Conservation (phyloP, 78 protist species). For the Dictyostelium purpureum region DNA sequence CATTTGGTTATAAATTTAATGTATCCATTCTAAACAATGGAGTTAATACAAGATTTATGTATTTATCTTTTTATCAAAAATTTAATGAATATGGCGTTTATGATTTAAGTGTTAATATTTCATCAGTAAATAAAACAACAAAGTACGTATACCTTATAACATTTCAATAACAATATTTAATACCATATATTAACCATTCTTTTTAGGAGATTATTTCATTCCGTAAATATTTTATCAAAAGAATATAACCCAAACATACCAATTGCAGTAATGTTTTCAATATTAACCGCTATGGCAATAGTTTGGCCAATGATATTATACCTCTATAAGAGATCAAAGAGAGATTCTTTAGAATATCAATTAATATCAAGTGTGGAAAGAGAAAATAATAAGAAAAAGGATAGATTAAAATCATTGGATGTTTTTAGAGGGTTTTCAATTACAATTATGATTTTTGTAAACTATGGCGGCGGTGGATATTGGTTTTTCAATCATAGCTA, state of each 20-base stretch:
- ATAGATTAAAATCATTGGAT: slow-evolving; percentile 75
- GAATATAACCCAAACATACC: slow-evolving; percentile 41
- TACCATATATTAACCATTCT: not conserved
- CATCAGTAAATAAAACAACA: not conserved
- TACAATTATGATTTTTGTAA: slow-evolving; percentile 88
- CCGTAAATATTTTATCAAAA: not conserved
- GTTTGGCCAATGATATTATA: slow-evolving; percentile 22
- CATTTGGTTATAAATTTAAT: slow-evolving; percentile 65
- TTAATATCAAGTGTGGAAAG: slow-evolving; percentile 2
- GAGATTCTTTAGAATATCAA: slow-evolving; percentile 48
- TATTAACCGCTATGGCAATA: slow-evolving; percentile 11
- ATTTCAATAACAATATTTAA: too few species aligned
- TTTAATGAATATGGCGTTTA: slow-evolving; percentile 48
- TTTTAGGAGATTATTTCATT: not conserved
- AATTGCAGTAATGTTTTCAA: slow-evolving; percentile 55
- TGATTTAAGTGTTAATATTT: slow-evolving; percentile 5
- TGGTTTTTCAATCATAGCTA: slow-evolving; percentile 86
- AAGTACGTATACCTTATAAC: not conserved
- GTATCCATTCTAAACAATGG: not conserved
- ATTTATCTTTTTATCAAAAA: not conserved
- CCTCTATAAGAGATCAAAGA: slow-evolving; percentile 21
- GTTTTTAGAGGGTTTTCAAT: slow-evolving; percentile 87
- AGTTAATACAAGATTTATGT: not conserved
- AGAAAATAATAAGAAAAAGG: slow-evolving; percentile 40
- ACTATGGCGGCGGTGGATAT: slow-evolving; percentile 91